Evolutionary conservation across 139 green algal species (phyloP), one percentile per base, ranked within the genome.

Genomic region (Asterochloris sp.): DNA sequence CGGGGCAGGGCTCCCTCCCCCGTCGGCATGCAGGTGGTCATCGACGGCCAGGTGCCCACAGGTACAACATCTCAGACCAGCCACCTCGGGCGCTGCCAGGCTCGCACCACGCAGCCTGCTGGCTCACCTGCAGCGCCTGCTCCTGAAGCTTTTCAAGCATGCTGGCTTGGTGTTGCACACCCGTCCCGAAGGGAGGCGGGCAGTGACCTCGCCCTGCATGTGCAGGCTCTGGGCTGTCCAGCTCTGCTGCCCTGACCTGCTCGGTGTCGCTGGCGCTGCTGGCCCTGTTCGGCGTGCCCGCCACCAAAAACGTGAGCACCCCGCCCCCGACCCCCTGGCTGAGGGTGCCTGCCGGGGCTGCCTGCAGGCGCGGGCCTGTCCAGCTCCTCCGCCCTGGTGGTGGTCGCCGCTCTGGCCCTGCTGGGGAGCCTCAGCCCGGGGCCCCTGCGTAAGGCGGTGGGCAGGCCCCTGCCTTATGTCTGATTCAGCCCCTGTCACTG

Each of bases 201-300:
- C 38, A 6, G 38, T 54, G 38, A 54, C 38, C 38, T 54, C 38
- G 38, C 38, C 38, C 38, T 54, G 12, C 13, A 26, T 74, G 47
- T 82, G 75, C 91, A 96, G 96, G 95, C 54, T 89, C 90, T 28
- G 96, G 96, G 12, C 86, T 99, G 61, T 98, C 95, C 63, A 95
- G 87, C 85, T 96, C 90, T 13, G 90, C 95, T 19, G 95, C 96
- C 28, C 90, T 99, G 24, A 94, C 98, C 75, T 98, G 94, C 88
- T 88, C 94, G 13, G 90, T 88, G 24, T 85, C 94, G 21, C 83
- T 98, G 69, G 96, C 93, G 9, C 83, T 98, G 26, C 87, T 98
- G 79, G 89, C 77, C 11, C 87, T 83, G 21, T 82, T 91, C 76
- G 90, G 85, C 47, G 82, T 90, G 0, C 0, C 68, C 74, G 47